Evolutionary conservation across 2,329 filamentous ascomycete genomes (phyloP), one percentile per base, ranked within the genome.

Genomic region (Aspergillus sojae): DNA sequence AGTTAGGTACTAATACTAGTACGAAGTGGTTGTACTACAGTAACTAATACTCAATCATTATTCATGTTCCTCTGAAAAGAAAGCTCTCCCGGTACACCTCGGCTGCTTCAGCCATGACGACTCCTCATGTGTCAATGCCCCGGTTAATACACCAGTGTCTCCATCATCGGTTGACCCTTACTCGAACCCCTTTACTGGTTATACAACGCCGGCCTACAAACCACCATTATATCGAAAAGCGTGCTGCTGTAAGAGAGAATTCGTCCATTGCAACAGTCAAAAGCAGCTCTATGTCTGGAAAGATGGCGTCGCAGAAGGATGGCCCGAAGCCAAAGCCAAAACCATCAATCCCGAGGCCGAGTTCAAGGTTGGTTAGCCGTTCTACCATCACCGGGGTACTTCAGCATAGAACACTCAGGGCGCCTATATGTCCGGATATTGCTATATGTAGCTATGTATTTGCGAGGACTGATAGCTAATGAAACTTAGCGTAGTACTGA

Each of bases 401-500:
- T 36, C 19, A 11, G 9, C 11, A 48, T 34, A 23, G 7, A 39
- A 36, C 10, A 28, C 26, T 32, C 28, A 30, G 23, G 26, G 9
- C 6, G 12, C 26, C 16, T 30, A 26, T 36, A 28, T 1, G 6
- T 10, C 12, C 9, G 14, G n/a, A 30, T 30, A 53, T 34, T 12
- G 3, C 28, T 54, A 26, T 9, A 12, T 23, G 21, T 19, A 36
- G 30, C 12, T 34, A 39, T 55, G 36, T 3, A 4, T 39, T 11
- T n/a, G 28, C 14, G 12, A 48, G 26, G 19, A 58, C 11, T 45
- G 36, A 32, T 32, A 52, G 61, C 67, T 74, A 58, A 66, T 52
- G 56, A 11, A 12, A 55, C 65, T 63, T n/a, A 96, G 92, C 69
- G 88, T 98, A 54, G 82, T 98, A 39, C 85, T 98, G 16, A 83